Conservation (phyloP, 2,329 filamentous ascomycete genomes). For the Stemphylium vesicarium region DNA sequence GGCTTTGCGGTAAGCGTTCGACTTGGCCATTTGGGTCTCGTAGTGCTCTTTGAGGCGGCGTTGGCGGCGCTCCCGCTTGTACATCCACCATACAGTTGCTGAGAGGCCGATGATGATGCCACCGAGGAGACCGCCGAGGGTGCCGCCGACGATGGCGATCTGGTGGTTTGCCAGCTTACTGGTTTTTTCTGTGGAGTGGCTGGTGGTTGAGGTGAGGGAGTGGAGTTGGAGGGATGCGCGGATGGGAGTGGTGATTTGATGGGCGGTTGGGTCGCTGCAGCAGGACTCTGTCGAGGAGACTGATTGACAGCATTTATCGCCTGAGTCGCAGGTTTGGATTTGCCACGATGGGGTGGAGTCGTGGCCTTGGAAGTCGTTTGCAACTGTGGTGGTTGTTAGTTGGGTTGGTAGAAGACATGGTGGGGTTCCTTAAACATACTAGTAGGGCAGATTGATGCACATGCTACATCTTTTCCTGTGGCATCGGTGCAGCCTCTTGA, state of each 20-base stretch:
- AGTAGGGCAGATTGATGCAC: constrained; percentile 40
- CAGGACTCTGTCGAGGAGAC: constrained; percentile 33
- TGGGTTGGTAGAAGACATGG: background rate
- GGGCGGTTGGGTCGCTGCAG: constrained; percentile 38
- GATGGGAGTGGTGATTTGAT: constrained; percentile 28
- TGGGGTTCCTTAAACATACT: constrained; percentile 24
- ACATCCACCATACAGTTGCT: constrained; percentile 29
- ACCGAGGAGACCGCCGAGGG: constrained; percentile 34
- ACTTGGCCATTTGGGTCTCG: constrained; percentile 40
- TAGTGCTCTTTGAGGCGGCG: constrained; percentile 44
- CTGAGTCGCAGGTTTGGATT: constrained; percentile 43
- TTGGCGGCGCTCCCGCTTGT: constrained; percentile 39
- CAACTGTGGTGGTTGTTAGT: constrained; percentile 14
- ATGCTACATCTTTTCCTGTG: constrained; percentile 36
- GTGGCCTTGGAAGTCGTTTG: constrained; percentile 19
- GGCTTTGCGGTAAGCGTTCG: constrained; percentile 33
- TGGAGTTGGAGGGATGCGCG: constrained; percentile 32
- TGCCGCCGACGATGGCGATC: constrained; percentile 33
- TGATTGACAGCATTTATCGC: constrained; percentile 45
- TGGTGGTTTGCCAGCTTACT: constrained; percentile 25
- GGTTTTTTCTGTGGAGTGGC: constrained; percentile 7
- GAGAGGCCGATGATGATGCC: constrained; percentile 24
- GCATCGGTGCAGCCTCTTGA: constrained; percentile 46
- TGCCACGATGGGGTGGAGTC: constrained; percentile 37
- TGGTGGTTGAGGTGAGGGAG: constrained; percentile 9